Percentiles rank a stretch among this genome's conserved stretches.
Evolutionary conservation across 2,329 filamentous ascomycete species (phyloP).

Genomic region (Penicillium expansum): DNA sequence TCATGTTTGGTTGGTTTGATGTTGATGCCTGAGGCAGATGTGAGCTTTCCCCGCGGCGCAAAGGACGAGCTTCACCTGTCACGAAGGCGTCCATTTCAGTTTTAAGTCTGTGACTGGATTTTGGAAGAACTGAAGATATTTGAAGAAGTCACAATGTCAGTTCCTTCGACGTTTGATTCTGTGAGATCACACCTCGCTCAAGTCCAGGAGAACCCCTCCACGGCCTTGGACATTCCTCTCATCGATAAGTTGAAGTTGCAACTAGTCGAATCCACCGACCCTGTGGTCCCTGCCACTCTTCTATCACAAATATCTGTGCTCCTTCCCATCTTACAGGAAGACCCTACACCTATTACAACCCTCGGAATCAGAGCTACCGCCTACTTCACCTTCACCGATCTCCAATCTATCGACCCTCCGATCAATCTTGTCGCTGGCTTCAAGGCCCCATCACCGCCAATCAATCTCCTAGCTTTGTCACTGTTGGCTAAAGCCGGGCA

Average conservation of each 20-base stretch:
- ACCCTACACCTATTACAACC: slow-evolving; percentile 55
- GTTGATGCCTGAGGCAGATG: slow-evolving; percentile 6
- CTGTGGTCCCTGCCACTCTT: slow-evolving; percentile 38
- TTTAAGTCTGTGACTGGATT: neutral
- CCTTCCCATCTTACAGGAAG: slow-evolving; percentile 55
- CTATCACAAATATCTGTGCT: slow-evolving; percentile 51
- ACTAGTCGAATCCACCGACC: slow-evolving; percentile 37
- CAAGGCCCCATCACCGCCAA: slow-evolving; percentile 48
- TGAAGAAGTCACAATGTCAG: slow-evolving; percentile 27
- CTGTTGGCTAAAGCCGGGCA: slow-evolving; percentile 56
- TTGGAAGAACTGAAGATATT: neutral
- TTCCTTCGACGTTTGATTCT: slow-evolving; percentile 35
- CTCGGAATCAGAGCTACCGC: slow-evolving; percentile 52
- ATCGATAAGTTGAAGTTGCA: slow-evolving; percentile 53
- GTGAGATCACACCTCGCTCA: slow-evolving; percentile 45
- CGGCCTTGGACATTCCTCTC: slow-evolving; percentile 47
- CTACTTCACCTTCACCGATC: slow-evolving; percentile 50
- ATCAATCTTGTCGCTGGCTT: slow-evolving; percentile 58
- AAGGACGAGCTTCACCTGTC: neutral
- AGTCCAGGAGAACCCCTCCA: slow-evolving; percentile 46
- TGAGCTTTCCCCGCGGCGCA: slow-evolving; percentile 27
- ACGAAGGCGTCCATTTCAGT: neutral
- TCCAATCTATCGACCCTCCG: slow-evolving; percentile 48
- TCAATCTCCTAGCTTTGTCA: slow-evolving; percentile 56
- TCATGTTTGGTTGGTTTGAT: slow-evolving; percentile 35